These are phyloP conservation scores for Hortaea werneckii DNA, from an alignment of 2,329 filamentous ascomycete species.

Conservation along the genomic window DNA sequence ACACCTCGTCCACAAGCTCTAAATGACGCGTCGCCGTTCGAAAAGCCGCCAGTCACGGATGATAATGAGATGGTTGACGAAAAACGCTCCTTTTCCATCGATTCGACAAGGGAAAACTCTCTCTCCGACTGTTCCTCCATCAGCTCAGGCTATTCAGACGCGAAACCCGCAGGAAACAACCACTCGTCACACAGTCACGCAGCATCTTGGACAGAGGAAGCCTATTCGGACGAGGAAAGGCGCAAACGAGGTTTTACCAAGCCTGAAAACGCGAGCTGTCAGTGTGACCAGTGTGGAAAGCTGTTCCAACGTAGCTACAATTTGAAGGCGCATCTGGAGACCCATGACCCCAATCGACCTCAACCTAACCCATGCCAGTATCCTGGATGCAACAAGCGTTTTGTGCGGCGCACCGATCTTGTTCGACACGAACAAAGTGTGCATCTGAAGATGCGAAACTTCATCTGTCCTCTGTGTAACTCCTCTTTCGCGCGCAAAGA, in stretches of 20 bases:
- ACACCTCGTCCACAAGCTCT: neutral
- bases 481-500: constrained; percentile 70
- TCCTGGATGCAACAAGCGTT: constrained; percentile 59
- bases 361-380: constrained; percentile 61
- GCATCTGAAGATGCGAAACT: constrained; percentile 62
- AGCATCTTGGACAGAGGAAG: too few relatives aligned
- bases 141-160: too few relatives aligned
- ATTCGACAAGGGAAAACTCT: too few relatives aligned
- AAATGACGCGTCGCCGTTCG: neutral
- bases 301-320: constrained; percentile 79
- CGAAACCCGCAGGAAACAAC: constrained; percentile 3
- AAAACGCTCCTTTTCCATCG: too few relatives aligned
- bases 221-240: constrained; percentile 10
- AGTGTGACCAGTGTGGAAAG: constrained; percentile 65
- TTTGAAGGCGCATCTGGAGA: constrained; percentile 76
- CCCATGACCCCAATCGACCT: constrained; percentile 62
- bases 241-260: constrained; percentile 27
- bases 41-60: neutral
- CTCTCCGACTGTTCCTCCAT: too few relatives aligned
- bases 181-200: neutral
- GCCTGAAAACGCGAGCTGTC: constrained; percentile 59
- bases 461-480: constrained; percentile 60
- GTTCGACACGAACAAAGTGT: constrained; percentile 47
- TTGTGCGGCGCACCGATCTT: constrained; percentile 75
- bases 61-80: too few relatives aligned